Evolutionary conservation across 257 asterid species (phyloP), one percentile per base, ranked within the genome.

Genomic region (Solanum tarijense): DNA sequence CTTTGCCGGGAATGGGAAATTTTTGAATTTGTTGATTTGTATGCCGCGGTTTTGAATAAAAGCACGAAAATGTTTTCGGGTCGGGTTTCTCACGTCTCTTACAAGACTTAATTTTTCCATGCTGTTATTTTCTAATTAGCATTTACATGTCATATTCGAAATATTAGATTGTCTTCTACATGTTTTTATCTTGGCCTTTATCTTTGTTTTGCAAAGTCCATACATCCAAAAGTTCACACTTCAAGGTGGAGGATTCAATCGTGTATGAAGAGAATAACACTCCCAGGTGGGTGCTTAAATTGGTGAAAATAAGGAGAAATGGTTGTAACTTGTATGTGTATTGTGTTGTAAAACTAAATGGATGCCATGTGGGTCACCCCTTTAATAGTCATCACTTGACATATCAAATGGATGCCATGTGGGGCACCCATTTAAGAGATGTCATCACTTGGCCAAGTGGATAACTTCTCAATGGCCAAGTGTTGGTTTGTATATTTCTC

Each of bases 1-100:
- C 62, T 87, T 39, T 81, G 86, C 92, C 96, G 97, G 91, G 94
- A 92, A 92, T 89, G n/a, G 39, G 89, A 89, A 93, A 89, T 68
- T 82, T 74, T 94, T 94, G 85, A 91, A 94, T 90, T 89, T 88
- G 13, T 29, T 5, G 87, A 13, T 36, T 31, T 14, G 36, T 9
- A 78, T 12, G 84, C 58, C 84, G 23, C n/a, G 36, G 9, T 41
- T 78, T 41, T 25, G 14, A 41, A 78, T 41, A 39, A 25, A 27
- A 79, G 38, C 5, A 27, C 32, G 66, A 43, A 79, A 43, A 29
- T 43, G 32, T 8, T 27, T 27, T 43, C 39, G 66, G 66, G 85
- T 79, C 66, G 39, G 66, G 2, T 76, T 39, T 39, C 25, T 74
- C 10, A 5, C 1, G 52, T n/a, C 31, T 21, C 29, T 20, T 34